Conservation (phyloP, 768 basidiomycete species). For the Boletellus ananas region DNA sequence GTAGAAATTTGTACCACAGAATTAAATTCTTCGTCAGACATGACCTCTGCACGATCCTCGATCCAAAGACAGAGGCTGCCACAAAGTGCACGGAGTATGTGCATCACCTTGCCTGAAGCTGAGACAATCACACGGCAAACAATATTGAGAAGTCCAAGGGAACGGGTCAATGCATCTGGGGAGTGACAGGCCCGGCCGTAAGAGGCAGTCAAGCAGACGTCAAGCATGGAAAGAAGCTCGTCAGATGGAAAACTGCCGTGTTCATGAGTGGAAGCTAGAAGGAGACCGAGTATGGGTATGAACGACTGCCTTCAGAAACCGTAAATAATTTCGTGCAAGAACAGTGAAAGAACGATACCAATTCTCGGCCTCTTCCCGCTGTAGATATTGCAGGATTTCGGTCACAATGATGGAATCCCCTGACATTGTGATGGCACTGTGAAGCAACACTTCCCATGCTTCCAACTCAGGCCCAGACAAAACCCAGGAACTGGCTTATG, state of each 20-base stretch:
- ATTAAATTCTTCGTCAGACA: conserved; percentile 45
- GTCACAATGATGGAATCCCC: conserved; percentile 8
- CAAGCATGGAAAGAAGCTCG: conserved; percentile 28
- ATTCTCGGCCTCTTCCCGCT: conserved; percentile 12
- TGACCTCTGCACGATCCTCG: conserved; percentile 38
- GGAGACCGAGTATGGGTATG: conserved; percentile 13
- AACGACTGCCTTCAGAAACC: conserved; percentile 19
- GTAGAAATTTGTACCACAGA: conserved; percentile 39
- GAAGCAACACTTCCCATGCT: conserved; percentile 41
- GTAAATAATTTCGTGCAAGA: conserved; percentile 7
- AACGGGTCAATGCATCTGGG: conserved; percentile 25
- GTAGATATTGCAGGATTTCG: conserved; percentile 12
- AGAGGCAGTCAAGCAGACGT: conserved; percentile 29
- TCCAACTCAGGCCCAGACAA: conserved; percentile 40
- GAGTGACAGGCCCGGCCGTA: conserved; percentile 30
- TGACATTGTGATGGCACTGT: conserved; percentile 25
- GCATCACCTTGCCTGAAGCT: conserved; percentile 27
- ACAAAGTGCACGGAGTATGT: conserved; percentile 36
- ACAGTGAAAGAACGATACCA: conserved; percentile 16
- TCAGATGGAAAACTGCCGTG: conserved; percentile 10
- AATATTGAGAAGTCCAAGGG: conserved; percentile 36
- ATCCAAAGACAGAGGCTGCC: conserved; percentile 50
- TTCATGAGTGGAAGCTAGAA: conserved; percentile 11
- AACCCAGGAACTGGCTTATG: conserved; percentile 39
- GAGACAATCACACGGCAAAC: conserved; percentile 34